Evolutionary conservation across 768 basidiomycete species (phyloP).

Genomic region (Suillus discolor): DNA sequence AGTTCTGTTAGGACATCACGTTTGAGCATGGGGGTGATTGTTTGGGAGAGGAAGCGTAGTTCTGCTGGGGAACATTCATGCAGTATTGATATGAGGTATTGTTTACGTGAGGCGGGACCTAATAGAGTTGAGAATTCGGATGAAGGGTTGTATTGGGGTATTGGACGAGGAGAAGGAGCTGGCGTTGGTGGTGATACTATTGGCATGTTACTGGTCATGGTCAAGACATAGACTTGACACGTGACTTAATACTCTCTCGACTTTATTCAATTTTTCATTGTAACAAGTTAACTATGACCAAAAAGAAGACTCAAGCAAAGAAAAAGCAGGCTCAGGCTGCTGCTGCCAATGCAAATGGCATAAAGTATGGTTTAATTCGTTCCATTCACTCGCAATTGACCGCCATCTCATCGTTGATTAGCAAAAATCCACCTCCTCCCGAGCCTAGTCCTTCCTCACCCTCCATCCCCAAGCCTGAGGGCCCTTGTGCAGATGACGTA

Average conservation of each 20-base stretch:
- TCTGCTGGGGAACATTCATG: conserved; percentile 59
- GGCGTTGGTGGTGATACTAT: conserved; percentile 62
- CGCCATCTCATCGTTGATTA: conserved; percentile 5
- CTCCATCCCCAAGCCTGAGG: conserved; percentile 23
- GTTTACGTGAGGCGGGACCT: conserved; percentile 46
- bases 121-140: conserved; percentile 34
- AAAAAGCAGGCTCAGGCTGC: conserved; percentile 27
- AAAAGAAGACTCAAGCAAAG: conserved; percentile 31
- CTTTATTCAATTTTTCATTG: not conserved
- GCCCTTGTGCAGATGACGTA: conserved; percentile 53
- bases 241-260: not conserved
- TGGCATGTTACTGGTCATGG: conserved; percentile 28
- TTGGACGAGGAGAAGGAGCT: conserved; percentile 52
- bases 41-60: conserved; percentile 65
- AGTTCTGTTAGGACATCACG: conserved; percentile 60
- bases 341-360: conserved; percentile 15
- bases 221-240: no score
- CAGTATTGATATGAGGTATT: conserved; percentile 53
- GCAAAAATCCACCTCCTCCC: conserved; percentile 15
- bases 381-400: conserved; percentile 12
- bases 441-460: conserved; percentile 17
- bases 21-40: conserved; percentile 65
- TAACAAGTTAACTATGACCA: conserved; percentile 19
- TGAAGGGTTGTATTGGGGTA: conserved; percentile 22
- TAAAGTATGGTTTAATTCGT: conserved; percentile 22